Base-by-base conservation (phyloP, 257 asterid genomes). In the Solanum pimpinellifolium region DNA sequence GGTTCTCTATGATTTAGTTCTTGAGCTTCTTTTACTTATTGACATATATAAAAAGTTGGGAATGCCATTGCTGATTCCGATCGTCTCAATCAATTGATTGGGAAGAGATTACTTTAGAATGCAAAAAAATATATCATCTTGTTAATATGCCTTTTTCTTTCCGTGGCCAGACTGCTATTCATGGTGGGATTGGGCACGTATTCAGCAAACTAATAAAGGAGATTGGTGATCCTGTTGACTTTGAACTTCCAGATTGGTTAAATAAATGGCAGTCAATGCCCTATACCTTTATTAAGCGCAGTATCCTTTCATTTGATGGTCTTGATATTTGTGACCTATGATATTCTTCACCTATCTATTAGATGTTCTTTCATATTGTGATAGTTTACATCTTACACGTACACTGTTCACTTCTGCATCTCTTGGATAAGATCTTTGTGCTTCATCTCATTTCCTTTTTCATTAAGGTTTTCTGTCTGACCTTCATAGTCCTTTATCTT, bases 231-330 rank as follows among this genome's bases (percentile, higher is more conserved):
- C 95, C 93, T 52, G 93, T 92, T 76, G 99, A 96, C 90, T 97
- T 96, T 93, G 96, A 94, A 86, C 99, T 97, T 89, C 99, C 99
- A 33, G 95, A 93, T 86, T 92, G 95, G 89, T 90, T 91, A 81
- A 93, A 90, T 87, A 93, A 92, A 87, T 90, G 93, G 95, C 94
- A 92, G 84, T 89, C 93, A 7, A 87, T 94, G 33, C 86, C 98
- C 66, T 97, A 90, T 95, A 91, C 93, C 83, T 89, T 72, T 86
- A 97, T 97, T 91, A 94, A 89, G 88, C 98, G 98, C 92, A 97
- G 99, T 97, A 97, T 97, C 99, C 98, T 89, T 89, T 21, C 85
- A 81, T 49, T 81, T 81, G 69, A 81, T 81, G 69, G 44, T 29
- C 46, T 49, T 81, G 33, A 49, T 81, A 49, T 29, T 49, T 49